A percentile compares a stretch with the other conserved stretches of the same genome.
These are phyloP conservation scores for Amborella trichopoda DNA, from an alignment of 164 flowering plant genomes.

Conservation along the genomic window DNA sequence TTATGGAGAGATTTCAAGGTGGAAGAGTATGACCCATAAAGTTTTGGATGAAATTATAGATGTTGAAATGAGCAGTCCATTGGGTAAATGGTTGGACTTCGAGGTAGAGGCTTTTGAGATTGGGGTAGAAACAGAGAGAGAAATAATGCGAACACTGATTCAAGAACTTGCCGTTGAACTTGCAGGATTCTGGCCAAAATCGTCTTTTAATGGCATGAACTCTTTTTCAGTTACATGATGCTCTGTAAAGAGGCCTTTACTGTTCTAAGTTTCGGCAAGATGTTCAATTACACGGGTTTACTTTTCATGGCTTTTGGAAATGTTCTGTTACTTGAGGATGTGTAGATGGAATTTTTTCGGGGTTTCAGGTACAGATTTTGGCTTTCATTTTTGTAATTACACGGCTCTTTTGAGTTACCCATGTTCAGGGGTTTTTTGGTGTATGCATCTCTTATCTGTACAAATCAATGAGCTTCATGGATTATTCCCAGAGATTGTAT, in stretches of 20 bases:
- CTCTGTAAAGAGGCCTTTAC: background rate
- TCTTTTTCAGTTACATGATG: background rate
- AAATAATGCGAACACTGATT: constrained; percentile 36
- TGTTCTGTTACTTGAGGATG: no score
- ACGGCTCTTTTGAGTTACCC: no score
- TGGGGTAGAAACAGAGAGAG: constrained; percentile 27
- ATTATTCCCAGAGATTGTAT: no score
- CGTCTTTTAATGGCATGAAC: background rate
- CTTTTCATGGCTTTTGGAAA: no score
- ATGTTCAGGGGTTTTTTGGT: no score
- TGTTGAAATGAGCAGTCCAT: constrained; percentile 51
- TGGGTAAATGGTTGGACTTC: constrained; percentile 63
- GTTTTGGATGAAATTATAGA: constrained; percentile 56
- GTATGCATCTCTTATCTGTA: no score
- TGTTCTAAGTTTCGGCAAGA: background rate
- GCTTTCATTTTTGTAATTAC: no score
- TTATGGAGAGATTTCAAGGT: constrained; percentile 31
- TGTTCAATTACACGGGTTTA: no score
- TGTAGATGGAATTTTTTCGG: no score
- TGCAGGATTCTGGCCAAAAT: constrained; percentile 4
- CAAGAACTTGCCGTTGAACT: constrained; percentile 54
- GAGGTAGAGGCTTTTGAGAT: constrained; percentile 45
- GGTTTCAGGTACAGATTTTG: no score
- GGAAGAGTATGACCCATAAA: constrained; percentile 35
- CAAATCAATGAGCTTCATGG: no score